Evolutionary conservation across 805 yeast genomes (phyloP).

Genomic region (Starmerella sirachaensis): DNA sequence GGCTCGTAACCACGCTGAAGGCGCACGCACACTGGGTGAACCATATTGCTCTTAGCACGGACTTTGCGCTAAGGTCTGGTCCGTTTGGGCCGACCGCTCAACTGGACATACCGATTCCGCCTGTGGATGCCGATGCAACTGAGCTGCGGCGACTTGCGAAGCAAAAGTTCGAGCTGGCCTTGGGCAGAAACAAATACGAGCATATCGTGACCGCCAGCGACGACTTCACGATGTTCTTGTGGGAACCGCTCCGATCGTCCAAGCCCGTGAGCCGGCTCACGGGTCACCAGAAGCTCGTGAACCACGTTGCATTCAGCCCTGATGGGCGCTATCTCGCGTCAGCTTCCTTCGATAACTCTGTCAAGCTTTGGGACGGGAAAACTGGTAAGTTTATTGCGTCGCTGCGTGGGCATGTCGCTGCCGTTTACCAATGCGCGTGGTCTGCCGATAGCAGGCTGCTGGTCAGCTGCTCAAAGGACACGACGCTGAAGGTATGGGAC

Average conservation of each 20-base stretch:
- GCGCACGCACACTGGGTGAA: conserved; percentile 98
- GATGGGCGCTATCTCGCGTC: conserved; percentile 86
- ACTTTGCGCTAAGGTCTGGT: conserved; percentile 74
- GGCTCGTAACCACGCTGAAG: conserved; percentile 62
- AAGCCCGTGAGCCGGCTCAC: conserved; percentile 92
- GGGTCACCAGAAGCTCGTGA: conserved; percentile 93
- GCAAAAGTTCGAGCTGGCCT: conserved; percentile 49
- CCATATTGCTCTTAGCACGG: conserved; percentile 84
- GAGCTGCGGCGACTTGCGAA: conserved; percentile 48
- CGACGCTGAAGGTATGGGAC: conserved; percentile 95
- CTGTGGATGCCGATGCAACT: conserved; percentile 34
- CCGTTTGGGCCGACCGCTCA: conserved; percentile 47
- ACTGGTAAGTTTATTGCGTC: conserved; percentile 84
- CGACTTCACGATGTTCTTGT: conserved; percentile 93
- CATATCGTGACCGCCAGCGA: conserved; percentile 90
- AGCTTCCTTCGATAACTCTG: conserved; percentile 89
- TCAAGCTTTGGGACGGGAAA: conserved; percentile 92
- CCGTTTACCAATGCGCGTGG: conserved; percentile 97
- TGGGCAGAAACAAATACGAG: conserved; percentile 48
- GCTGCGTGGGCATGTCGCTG: conserved; percentile 92
- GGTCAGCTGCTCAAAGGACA: conserved; percentile 90
- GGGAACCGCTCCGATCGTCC: conserved; percentile 75
- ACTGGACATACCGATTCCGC: conserved; percentile 26
- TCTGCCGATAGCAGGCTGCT: conserved; percentile 83
- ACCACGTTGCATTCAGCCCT: conserved; percentile 91